Evolutionary conservation across 768 basidiomycete genomes (phyloP).

Genomic region (Mycena vulgaris): DNA sequence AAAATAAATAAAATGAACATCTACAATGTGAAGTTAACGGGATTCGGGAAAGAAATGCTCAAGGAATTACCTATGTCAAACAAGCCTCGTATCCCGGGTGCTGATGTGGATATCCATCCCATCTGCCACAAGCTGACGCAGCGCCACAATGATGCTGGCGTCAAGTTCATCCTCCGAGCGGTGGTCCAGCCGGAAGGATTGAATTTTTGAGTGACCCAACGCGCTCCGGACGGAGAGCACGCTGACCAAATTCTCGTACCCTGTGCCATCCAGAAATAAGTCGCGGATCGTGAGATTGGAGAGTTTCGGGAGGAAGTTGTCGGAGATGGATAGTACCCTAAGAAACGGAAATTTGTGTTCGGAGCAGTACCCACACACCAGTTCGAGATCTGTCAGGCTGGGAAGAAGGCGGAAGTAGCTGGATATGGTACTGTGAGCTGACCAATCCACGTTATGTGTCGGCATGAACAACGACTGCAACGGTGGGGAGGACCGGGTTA

Average conservation of each 20-base stretch:
- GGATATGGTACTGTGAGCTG: too few relatives aligned
- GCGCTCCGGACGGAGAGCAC: background rate
- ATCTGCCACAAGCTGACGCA: background rate
- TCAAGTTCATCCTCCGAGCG: background rate
- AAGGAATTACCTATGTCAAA: background rate
- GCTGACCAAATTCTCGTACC: background rate
- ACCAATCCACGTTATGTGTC: too few relatives aligned
- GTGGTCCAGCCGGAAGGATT: background rate
- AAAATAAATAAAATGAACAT: background rate
- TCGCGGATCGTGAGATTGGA: background rate
- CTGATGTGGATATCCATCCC: constrained; percentile 10
- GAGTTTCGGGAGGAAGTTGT: background rate
- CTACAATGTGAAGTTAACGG: background rate
- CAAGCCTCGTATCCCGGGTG: background rate
- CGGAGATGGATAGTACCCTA: background rate
- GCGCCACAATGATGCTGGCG: background rate
- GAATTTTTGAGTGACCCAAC: background rate
- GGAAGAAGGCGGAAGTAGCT: background rate
- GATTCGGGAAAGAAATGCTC: too few relatives aligned
- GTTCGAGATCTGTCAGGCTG: background rate
- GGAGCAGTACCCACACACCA: too few relatives aligned
- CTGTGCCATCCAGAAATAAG: too few relatives aligned
- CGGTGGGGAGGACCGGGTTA: constrained; percentile 6
- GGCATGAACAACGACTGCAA: background rate
- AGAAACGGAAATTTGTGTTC: background rate